A percentile compares a stretch with the other conserved stretches of the same genome.
These are phyloP conservation scores for Hypoxylon sp. DNA, from an alignment of 2,329 filamentous ascomycete genomes.

Conservation along the genomic window DNA sequence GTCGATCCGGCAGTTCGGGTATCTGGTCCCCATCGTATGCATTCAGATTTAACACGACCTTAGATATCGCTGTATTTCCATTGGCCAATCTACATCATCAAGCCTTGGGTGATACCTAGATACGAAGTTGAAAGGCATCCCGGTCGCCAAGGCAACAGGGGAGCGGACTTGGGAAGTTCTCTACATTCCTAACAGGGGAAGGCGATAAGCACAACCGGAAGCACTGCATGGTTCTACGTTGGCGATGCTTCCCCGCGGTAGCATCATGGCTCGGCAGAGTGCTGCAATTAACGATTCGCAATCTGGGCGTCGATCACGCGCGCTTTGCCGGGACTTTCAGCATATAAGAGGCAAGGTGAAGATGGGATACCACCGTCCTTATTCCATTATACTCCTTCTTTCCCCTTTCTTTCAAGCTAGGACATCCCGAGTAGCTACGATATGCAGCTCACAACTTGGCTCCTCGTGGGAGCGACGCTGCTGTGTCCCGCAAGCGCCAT, in stretches of 20 bases:
- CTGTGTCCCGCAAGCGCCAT: constrained; percentile 52
- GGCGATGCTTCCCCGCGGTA: constrained; percentile 37
- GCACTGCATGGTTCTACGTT: constrained; percentile 10
- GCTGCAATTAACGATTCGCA: constrained; percentile 33
- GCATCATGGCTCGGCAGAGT: constrained; percentile 21
- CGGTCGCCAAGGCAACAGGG: constrained; percentile 38
- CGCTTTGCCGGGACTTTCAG: constrained; percentile 19
- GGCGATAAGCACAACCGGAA: constrained; percentile 35
- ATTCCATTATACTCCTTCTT: constrained; percentile 7
- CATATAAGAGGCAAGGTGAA: constrained; percentile 13
- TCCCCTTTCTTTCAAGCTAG: not conserved
- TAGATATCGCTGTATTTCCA: constrained; percentile 18
- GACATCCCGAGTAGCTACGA: constrained; percentile 6
- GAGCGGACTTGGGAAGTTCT: constrained; percentile 16
- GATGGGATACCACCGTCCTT: not conserved
- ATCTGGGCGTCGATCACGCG: constrained; percentile 37
- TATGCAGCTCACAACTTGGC: constrained; percentile 40
- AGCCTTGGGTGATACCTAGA: constrained; percentile 13
- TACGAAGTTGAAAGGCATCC: constrained; percentile 15
- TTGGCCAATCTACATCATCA: constrained; percentile 19
- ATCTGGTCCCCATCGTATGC: constrained; percentile 3
- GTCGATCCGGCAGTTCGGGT: constrained; percentile 38
- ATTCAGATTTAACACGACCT: no score
- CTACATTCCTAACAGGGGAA: constrained; percentile 34
- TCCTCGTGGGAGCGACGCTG: constrained; percentile 40